phyloP scores from a whole-genome alignment of 2,329 filamentous ascomycete genomes.

The Exophiala sp. region DNA sequence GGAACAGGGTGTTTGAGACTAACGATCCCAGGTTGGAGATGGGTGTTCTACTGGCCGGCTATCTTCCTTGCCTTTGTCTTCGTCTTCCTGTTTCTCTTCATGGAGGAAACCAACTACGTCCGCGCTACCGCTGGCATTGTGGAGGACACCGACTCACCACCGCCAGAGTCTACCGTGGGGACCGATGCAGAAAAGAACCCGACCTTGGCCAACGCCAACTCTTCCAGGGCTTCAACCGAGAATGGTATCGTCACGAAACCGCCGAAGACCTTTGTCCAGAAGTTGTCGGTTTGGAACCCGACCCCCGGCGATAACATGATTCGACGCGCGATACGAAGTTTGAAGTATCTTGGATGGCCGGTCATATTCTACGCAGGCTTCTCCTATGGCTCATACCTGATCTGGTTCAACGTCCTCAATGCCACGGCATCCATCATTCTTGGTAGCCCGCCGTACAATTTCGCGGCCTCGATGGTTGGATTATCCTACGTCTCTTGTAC shows the following conservation, averaged over 20 bases:
- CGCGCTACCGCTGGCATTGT: slow-evolving; percentile 14
- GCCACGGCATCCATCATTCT: slow-evolving; percentile 41
- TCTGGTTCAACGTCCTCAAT: slow-evolving; percentile 45
- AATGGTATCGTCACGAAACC: not conserved
- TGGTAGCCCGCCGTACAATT: slow-evolving; percentile 35
- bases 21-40: slow-evolving; percentile 17
- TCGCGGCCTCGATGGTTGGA: slow-evolving; percentile 38
- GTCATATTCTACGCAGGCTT: slow-evolving; percentile 42
- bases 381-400: slow-evolving; percentile 36
- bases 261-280: slow-evolving; percentile 17
- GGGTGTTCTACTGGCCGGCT: slow-evolving; percentile 26
- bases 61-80: slow-evolving; percentile 21
- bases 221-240: not conserved
- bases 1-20: not conserved
- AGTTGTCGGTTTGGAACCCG: slow-evolving; percentile 16
- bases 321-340: slow-evolving; percentile 9
- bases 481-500: slow-evolving; percentile 35
- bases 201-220: not conserved
- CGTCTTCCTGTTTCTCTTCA: slow-evolving; percentile 25
- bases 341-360: slow-evolving; percentile 31
- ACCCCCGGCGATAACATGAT: slow-evolving; percentile 11
- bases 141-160: slow-evolving; percentile 6
- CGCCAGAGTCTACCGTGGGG: slow-evolving; percentile 1
- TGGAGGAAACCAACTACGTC: slow-evolving; percentile 27
- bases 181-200: slow-evolving; percentile 12